Evolutionary conservation across 2,329 filamentous ascomycete species (phyloP).

Genomic region (Iodosphaeria phyllophila): DNA sequence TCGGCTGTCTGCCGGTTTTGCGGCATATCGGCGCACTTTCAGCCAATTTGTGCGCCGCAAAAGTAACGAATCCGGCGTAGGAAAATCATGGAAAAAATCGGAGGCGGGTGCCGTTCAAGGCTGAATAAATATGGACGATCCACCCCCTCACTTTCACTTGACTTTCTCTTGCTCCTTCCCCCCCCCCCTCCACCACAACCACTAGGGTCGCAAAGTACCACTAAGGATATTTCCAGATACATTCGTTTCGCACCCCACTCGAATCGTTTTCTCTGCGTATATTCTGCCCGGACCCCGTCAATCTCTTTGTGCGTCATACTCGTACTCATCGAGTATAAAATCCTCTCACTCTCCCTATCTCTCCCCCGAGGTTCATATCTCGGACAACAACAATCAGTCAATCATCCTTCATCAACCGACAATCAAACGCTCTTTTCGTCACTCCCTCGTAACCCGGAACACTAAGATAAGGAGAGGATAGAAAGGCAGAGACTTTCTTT

Average conservation of each 20-base stretch:
- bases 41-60: too few relatives aligned
- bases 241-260: slow-evolving; percentile 23
- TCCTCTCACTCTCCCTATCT: slow-evolving; percentile 10
- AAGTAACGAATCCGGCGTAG: too few relatives aligned
- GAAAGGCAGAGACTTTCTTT: slow-evolving; percentile 3
- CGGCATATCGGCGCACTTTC: too few relatives aligned
- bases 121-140: slow-evolving; percentile 18
- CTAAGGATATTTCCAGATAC: slow-evolving; percentile 30
- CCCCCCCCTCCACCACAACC: slow-evolving; percentile 35
- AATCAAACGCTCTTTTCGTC: slow-evolving; percentile 31
- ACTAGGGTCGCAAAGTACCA: slow-evolving; percentile 39
- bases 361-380: too few relatives aligned
- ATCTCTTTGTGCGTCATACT: slow-evolving; percentile 23
- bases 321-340: slow-evolving; percentile 19
- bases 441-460: slow-evolving; percentile 22
- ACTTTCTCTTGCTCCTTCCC: slow-evolving; percentile 26
- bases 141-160: slow-evolving; percentile 16
- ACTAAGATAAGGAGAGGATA: slow-evolving; percentile 5
- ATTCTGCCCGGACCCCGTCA: slow-evolving; percentile 32
- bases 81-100: too few relatives aligned
- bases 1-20: too few relatives aligned
- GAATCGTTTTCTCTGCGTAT: slow-evolving; percentile 16
- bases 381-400: too few relatives aligned
- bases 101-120: too few relatives aligned
- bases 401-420: slow-evolving; percentile 4